phyloP scores from a whole-genome alignment of 169 alveolate genomes.

The Amoebophrya sp. region DNA sequence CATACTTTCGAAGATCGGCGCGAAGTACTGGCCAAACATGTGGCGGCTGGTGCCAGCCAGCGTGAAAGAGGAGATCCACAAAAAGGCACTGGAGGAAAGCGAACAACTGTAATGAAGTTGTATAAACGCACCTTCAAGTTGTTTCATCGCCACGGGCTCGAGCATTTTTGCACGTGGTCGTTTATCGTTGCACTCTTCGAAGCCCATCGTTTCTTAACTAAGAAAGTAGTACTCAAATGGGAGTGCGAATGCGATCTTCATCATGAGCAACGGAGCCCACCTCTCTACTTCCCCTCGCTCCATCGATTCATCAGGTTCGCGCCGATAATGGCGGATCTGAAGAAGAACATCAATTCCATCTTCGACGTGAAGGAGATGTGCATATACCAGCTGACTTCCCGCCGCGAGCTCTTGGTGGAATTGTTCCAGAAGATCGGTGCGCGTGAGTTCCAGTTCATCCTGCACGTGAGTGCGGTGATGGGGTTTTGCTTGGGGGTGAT shows the following conservation, averaged over 20 bases:
- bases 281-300: no score
- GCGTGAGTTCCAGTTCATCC: slow-evolving; percentile 7
- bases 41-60: background rate
- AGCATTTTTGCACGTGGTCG: no score
- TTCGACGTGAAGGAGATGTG: background rate
- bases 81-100: background rate
- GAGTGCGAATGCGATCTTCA: no score
- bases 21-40: background rate
- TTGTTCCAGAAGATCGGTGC: slow-evolving; percentile 9
- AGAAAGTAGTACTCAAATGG: no score
- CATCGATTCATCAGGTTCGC: background rate
- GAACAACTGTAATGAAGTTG: background rate
- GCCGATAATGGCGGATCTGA: background rate
- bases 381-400: background rate
- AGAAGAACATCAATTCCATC: background rate
- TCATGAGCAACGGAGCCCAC: no score
- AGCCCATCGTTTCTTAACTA: no score
- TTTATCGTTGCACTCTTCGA: no score
- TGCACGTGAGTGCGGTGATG: slow-evolving; percentile 8
- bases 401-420: background rate
- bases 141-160: no score
- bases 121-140: no score
- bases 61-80: background rate
- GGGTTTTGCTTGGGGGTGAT: background rate
- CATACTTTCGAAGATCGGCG: background rate